Conservation (phyloP, 441 rosid genomes). For the Lepidium campestre region DNA sequence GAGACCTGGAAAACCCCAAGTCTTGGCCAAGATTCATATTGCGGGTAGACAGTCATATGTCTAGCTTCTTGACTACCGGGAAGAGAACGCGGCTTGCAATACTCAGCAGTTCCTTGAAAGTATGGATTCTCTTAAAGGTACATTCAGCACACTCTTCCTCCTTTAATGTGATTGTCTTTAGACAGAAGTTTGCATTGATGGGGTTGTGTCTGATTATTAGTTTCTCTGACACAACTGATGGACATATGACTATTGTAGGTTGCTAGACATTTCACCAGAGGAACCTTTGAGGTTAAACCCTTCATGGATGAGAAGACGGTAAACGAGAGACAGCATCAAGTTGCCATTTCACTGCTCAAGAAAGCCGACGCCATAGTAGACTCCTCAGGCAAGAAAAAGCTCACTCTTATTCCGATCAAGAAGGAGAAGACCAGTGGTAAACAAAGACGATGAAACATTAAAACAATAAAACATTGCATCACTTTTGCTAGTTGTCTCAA, state of each 20-base stretch:
- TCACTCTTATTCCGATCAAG: slow-evolving; percentile 67
- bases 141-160: not conserved
- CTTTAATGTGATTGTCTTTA: not conserved
- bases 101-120: slow-evolving; percentile 90
- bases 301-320: slow-evolving; percentile 53
- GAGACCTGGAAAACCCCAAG: slow-evolving; percentile 66
- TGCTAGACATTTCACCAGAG: slow-evolving; percentile 78
- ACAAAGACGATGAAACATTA: slow-evolving; percentile 23
- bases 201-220: not conserved
- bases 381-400: slow-evolving; percentile 56
- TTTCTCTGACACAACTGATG: not conserved
- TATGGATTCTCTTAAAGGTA: slow-evolving; percentile 91
- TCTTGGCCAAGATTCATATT: slow-evolving; percentile 83
- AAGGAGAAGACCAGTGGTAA: slow-evolving; percentile 46
- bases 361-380: slow-evolving; percentile 46
- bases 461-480: not conserved
- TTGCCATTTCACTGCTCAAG: slow-evolving; percentile 54
- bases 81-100: slow-evolving; percentile 74
- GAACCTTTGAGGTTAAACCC: slow-evolving; percentile 77
- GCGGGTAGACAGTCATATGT: slow-evolving; percentile 83
- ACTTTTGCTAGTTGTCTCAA: slow-evolving; percentile 5
- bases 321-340: slow-evolving; percentile 48
- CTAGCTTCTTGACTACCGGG: slow-evolving; percentile 73
- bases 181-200: not conserved
- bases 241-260: slow-evolving; percentile 40